A percentile compares a stretch with the other conserved stretches of the same genome.
Evolutionary conservation across 2,329 filamentous ascomycete species (phyloP).

Genomic region (Calycina herbarum): DNA sequence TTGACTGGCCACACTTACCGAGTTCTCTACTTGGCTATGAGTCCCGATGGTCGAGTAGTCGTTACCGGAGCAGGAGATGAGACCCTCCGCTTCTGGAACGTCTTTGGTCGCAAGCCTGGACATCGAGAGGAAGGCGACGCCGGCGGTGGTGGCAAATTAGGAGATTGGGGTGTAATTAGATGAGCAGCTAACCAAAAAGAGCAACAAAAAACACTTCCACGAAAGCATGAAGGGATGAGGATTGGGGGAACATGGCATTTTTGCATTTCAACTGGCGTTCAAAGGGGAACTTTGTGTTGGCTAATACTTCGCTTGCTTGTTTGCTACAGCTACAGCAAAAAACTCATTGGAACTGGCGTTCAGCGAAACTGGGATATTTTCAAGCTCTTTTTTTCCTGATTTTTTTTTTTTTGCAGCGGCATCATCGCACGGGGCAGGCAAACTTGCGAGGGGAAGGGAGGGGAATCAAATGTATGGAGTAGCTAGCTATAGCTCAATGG

Average conservation of each 20-base stretch:
- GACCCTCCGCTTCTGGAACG: constrained; percentile 94
- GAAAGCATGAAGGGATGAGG: constrained; percentile 3
- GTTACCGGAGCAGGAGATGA: constrained; percentile 97
- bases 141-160: constrained; percentile 58
- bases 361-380: neutral
- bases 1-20: constrained; percentile 96
- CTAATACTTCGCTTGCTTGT: neutral
- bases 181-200: constrained; percentile 39
- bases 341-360: neutral
- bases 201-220: neutral
- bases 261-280: neutral
- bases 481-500: neutral
- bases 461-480: neutral
- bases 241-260: neutral
- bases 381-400: neutral
- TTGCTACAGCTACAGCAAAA: neutral
- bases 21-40: constrained; percentile 96
- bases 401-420: constrained; percentile 1
- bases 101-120: constrained; percentile 81
- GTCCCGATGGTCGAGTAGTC: constrained; percentile 88
- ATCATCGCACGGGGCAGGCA: neutral
- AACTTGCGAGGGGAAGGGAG: neutral
- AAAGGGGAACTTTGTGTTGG: neutral
- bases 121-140: constrained; percentile 67
- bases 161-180: constrained; percentile 83